These are phyloP conservation scores for Citrus sp. DNA, from an alignment of 345 rosid genomes.

Conservation along the genomic window DNA sequence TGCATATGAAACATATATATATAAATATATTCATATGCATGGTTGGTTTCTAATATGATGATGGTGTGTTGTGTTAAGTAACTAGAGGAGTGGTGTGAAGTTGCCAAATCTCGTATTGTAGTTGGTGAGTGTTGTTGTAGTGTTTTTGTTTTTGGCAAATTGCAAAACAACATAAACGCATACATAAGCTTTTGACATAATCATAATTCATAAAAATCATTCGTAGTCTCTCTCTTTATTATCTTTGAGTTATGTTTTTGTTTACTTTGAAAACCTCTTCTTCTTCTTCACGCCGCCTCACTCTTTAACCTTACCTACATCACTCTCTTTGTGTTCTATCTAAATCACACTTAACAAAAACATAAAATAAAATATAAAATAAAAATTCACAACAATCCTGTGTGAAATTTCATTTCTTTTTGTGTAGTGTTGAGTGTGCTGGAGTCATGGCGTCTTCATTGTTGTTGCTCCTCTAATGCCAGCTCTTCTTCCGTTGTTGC, in stretches of 20 bases:
- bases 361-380: background rate
- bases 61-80: background rate
- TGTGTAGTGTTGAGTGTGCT: background rate
- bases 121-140: slow-evolving; percentile 18
- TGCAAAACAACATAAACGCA: background rate
- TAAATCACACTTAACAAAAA: slow-evolving; percentile 14
- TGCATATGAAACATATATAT: slow-evolving; percentile 2
- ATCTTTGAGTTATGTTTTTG: background rate
- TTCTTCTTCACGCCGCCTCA: slow-evolving; percentile 75
- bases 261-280: slow-evolving; percentile 31
- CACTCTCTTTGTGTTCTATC: slow-evolving; percentile 45
- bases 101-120: slow-evolving; percentile 21
- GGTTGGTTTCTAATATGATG: background rate
- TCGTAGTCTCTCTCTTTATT: slow-evolving; percentile 5
- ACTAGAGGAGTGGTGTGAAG: background rate
- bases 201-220: background rate
- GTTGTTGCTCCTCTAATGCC: slow-evolving; percentile 21
- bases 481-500: slow-evolving; percentile 22
- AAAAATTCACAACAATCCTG: background rate
- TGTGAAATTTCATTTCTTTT: background rate
- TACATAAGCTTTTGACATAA: background rate
- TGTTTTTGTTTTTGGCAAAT: background rate
- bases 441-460: slow-evolving; percentile 4
- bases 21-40: background rate
- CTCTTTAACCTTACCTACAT: slow-evolving; percentile 18